phyloP scores from a whole-genome alignment of 23 red algal genomes.

The Agarophyton chilense region DNA sequence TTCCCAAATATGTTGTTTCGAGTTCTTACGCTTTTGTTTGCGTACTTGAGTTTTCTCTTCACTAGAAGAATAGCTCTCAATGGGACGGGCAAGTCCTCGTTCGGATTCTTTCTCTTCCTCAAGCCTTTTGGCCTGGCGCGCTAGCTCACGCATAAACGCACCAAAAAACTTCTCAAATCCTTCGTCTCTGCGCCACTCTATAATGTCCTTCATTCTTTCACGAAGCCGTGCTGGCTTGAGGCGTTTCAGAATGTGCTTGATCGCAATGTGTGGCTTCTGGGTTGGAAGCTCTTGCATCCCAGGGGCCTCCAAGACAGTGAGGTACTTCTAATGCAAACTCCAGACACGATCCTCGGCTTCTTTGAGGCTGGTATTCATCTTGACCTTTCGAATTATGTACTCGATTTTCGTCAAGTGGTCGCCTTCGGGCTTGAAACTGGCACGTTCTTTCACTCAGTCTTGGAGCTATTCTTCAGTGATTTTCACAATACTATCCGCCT shows the following conservation, averaged over 20 bases:
- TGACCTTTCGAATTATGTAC: not conserved
- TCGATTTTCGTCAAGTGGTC: conserved; percentile 1
- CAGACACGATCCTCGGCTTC: conserved; percentile 25
- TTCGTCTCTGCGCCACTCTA: conserved; percentile 24
- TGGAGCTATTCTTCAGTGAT: conserved; percentile 34
- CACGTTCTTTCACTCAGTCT: not conserved
- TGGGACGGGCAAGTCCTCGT: too few relatives aligned
- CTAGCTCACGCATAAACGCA: conserved; percentile 38
- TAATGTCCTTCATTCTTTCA: conserved; percentile 11
- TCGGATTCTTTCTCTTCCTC: too few relatives aligned
- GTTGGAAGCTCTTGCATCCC: not conserved
- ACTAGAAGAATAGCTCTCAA: too few relatives aligned
- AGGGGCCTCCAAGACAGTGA: not conserved
- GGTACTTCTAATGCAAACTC: conserved; percentile 22
- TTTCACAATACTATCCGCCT: not conserved
- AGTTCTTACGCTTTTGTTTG: too few relatives aligned
- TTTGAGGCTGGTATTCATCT: conserved; percentile 3
- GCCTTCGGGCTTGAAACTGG: not conserved
- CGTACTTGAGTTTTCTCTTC: too few relatives aligned
- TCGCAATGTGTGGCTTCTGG: conserved; percentile 45
- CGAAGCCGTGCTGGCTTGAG: conserved; percentile 19
- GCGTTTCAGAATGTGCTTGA: conserved; percentile 35
- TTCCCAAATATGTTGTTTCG: too few relatives aligned
- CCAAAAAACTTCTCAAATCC: conserved; percentile 28
- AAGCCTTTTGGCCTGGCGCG: conserved; percentile 24